Conservation (phyloP, 352 stramenopile genomes). For the Globisporangium spiculum region DNA sequence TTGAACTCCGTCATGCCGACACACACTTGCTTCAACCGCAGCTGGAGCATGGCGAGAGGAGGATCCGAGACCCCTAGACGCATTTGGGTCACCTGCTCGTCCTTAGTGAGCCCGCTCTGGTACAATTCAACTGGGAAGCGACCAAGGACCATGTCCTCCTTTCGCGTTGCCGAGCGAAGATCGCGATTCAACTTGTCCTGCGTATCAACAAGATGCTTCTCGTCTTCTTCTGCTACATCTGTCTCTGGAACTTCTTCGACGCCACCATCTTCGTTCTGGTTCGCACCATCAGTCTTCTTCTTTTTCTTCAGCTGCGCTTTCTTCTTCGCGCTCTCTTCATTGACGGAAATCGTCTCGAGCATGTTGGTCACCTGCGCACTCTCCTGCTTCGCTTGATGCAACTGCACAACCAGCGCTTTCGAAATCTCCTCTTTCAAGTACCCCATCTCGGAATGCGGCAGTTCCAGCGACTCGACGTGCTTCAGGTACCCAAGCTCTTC, state of each 20-base stretch:
- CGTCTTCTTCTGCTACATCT: constrained; percentile 28
- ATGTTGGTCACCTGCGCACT: constrained; percentile 34
- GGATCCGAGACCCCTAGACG: constrained; percentile 56
- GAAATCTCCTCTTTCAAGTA: constrained; percentile 70
- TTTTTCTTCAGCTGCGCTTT: constrained; percentile 39
- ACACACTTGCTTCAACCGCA: constrained; percentile 56
- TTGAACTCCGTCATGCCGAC: constrained; percentile 88
- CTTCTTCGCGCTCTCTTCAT: constrained; percentile 50
- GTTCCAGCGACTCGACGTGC: constrained; percentile 36
- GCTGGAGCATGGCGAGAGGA: constrained; percentile 35
- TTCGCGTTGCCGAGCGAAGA: constrained; percentile 26
- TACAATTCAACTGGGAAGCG: constrained; percentile 66
- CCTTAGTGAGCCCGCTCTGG: constrained; percentile 53
- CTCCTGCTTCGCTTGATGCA: constrained; percentile 63
- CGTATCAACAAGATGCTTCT: constrained; percentile 55
- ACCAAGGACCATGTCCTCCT: constrained; percentile 65
- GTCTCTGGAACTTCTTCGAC: constrained; percentile 34
- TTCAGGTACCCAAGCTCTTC: constrained; percentile 74
- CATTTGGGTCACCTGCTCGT: constrained; percentile 52
- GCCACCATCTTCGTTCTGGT: constrained; percentile 10
- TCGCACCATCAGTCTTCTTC: constrained; percentile 16
- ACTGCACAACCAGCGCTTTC: constrained; percentile 50
- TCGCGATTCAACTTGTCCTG: constrained; percentile 31
- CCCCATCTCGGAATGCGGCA: constrained; percentile 44
- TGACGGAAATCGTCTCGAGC: constrained; percentile 51